Conservation (phyloP, 257 asterid species). For the Leptodermis oblonga region DNA sequence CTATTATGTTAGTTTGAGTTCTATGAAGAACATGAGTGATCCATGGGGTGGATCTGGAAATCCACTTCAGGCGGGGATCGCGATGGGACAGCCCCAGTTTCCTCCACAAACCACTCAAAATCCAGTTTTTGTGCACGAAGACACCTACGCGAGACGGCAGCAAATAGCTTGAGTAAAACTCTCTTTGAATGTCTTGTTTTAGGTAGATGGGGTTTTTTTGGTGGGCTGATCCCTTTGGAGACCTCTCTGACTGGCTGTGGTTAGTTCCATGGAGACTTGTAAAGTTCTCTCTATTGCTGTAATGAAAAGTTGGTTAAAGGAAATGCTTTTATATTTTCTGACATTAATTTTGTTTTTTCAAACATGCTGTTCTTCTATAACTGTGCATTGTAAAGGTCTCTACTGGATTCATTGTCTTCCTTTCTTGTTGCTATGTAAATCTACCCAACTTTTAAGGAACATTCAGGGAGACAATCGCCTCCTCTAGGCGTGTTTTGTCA, state of each 20-base stretch:
- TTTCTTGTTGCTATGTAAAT: too few species aligned
- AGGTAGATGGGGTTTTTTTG: constrained; percentile 3
- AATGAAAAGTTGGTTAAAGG: background rate
- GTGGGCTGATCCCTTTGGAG: background rate
- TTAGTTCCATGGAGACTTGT: background rate
- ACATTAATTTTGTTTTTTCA: too few species aligned
- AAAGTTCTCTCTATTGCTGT: background rate
- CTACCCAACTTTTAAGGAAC: too few species aligned
- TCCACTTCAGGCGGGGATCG: constrained; percentile 60
- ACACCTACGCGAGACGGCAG: constrained; percentile 80
- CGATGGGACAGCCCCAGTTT: constrained; percentile 83
- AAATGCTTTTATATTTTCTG: too few species aligned
- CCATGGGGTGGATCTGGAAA: constrained; percentile 41
- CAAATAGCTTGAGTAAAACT: constrained; percentile 37
- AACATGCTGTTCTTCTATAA: too few species aligned
- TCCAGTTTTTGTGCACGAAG: constrained; percentile 88
- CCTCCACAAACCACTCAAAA: constrained; percentile 43
- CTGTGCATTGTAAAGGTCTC: too few species aligned
- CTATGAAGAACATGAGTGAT: constrained; percentile 35
- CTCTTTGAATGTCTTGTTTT: background rate
- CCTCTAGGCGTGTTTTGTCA: too few species aligned
- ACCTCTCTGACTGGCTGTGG: background rate
- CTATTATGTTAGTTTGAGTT: constrained; percentile 48
- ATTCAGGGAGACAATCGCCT: too few species aligned
- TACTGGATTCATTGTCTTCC: too few species aligned